Percentiles rank a stretch among this genome's conserved stretches.
These are phyloP conservation scores for Lyophyllum atratum DNA, from an alignment of 768 basidiomycete species.

Conservation along the genomic window DNA sequence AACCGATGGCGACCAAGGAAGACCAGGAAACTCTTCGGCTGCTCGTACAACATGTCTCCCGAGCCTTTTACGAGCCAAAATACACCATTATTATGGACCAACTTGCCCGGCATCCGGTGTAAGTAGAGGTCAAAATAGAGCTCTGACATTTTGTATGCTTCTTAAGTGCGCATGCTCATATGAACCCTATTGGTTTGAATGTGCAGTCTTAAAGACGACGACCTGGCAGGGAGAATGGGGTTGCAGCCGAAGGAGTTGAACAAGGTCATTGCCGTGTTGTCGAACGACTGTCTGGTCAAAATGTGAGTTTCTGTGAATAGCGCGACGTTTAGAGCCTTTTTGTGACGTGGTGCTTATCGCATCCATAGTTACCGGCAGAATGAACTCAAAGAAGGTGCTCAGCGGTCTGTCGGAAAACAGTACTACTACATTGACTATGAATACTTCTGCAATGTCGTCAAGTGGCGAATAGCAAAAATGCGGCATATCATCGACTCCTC, in stretches of 20 bases:
- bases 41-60: constrained; percentile 90
- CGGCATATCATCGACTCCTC: constrained; percentile 85
- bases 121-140: constrained; percentile 51
- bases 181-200: constrained; percentile 22
- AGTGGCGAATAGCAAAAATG: constrained; percentile 96
- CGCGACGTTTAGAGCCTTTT: background rate
- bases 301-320: constrained; percentile 49
- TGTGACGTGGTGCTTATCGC: background rate
- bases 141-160: constrained; percentile 18
- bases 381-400: constrained; percentile 87
- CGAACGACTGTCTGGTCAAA: constrained; percentile 76
- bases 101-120: constrained; percentile 92
- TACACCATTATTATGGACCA: constrained; percentile 93
- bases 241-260: constrained; percentile 88
- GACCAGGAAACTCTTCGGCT: constrained; percentile 81
- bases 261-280: constrained; percentile 82
- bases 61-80: constrained; percentile 94
- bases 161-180: constrained; percentile 20
- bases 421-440: constrained; percentile 98
- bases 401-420: constrained; percentile 83
- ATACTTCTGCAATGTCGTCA: constrained; percentile 95
- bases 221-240: constrained; percentile 88
- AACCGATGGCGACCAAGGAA: constrained; percentile 46
- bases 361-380: constrained; percentile 78
- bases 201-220: constrained; percentile 88